Evolutionary conservation across 1,284 basidiomycete species (phyloP), one percentile per base, ranked within the genome.

Genomic region (Ustilago lituana): DNA sequence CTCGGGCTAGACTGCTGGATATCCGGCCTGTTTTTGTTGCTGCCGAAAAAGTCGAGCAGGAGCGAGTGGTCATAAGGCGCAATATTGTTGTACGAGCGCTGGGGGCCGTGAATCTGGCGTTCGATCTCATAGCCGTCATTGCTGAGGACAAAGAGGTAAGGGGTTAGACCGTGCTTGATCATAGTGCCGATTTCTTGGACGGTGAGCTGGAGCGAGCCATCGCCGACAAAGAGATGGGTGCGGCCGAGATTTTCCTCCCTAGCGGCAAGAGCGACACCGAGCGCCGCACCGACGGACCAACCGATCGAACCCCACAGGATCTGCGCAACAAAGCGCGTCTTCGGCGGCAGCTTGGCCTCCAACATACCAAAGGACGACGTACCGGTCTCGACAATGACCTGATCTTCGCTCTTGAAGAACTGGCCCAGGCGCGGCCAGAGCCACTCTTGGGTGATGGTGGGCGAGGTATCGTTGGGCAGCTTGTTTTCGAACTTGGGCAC

Each of bases 221-320:
- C 84, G 4, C 94, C 94, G 20, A 93, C 86, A 82, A 98, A 96
- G 45, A 95, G 84, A 49, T 94, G 89, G 1, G 89, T 89, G 39
- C 94, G 85, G 23, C 83, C 79, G 8, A 76, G 60, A 17, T 63
- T 84, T 5, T 85, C 84, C 51, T 94, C 91, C 41, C 86, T 84
- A 1, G 90, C 92, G 4, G 91, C 94, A 36, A 94, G 84, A 2
- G 91, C 88, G 8, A 88, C 89, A 36, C 92, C 92, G 1, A 93
- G 66, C 1, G 74, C 49, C 6, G 83, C 83, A 80, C 92, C 93
- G 37, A 91, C 88, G 15, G 90, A 88, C 89, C 89, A 94, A 0
- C 93, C 93, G 71, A 94, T 95, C 52, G 88, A 89, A 33, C 91
- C 91, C 88, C 90, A 94, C 5, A 94, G 83, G 36, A 93, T 73